A percentile compares a stretch with the other conserved stretches of the same genome.
phyloP scores from a whole-genome alignment of 495 filamentous ascomycete species.

The Xylaria venustula region DNA sequence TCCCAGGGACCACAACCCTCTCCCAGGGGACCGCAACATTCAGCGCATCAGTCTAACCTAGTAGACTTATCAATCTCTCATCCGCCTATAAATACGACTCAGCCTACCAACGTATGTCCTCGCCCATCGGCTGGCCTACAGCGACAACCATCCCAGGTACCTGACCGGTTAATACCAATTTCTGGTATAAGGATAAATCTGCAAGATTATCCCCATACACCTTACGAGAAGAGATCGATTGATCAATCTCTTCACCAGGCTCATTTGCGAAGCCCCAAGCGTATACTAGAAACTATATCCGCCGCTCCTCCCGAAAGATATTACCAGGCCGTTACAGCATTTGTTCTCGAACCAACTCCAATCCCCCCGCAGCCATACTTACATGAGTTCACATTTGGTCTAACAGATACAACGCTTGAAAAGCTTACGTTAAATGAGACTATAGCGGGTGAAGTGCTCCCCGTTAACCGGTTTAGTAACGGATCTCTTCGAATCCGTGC shows the following conservation, averaged over 20 bases:
- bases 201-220: conserved; percentile 36
- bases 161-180: conserved; percentile 34
- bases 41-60: neutral
- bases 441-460: conserved; percentile 15
- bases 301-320: conserved; percentile 29
- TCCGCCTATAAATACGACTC: neutral
- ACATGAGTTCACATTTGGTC: conserved; percentile 33
- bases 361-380: conserved; percentile 29
- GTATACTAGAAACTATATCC: conserved; percentile 27
- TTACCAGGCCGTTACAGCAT: conserved; percentile 48
- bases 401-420: conserved; percentile 31
- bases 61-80: neutral
- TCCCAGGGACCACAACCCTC: too few relatives aligned
- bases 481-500: conserved; percentile 42
- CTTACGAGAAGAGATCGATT: conserved; percentile 44
- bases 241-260: conserved; percentile 56
- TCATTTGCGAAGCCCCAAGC: conserved; percentile 54
- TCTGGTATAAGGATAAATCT: conserved; percentile 17
- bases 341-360: conserved; percentile 39
- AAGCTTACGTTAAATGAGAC: conserved; percentile 19
- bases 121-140: neutral
- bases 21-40: too few relatives aligned
- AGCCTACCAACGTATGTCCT: neutral
- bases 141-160: neutral
- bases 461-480: conserved; percentile 31